Evolutionary conservation across 495 filamentous ascomycete species (phyloP), one percentile per base, ranked within the genome.

Genomic region (Talaromyces adpressus): DNA sequence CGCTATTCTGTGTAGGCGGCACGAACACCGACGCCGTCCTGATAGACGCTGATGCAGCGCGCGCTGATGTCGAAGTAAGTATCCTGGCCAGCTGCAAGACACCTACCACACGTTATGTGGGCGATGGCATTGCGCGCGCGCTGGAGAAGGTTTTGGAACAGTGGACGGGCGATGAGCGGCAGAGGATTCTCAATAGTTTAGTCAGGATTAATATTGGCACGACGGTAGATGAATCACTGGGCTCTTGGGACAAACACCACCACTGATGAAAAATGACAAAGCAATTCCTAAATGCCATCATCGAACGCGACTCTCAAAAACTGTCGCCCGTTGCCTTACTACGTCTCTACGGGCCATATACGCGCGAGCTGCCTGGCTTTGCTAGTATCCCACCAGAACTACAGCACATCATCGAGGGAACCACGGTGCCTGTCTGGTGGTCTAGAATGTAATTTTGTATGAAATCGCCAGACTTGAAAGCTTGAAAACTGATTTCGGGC

Each of bases 1-100:
- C 6, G 6, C 29, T 30, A 30, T 30, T 30, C 29, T 30, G 29
- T 30, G 29, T 30, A 53, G 49, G 49, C 18, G 83, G 85, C 25
- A 87, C 85, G 41, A 88, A 87, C 64, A 87, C 84, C 0, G 85
- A 87, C 63, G 83, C 80, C 29, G 84, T 86, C 6, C 70, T 85
- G 41, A 73, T 87, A 45, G 65, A 65, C 14, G 74, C 85, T 51
- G 77, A 86, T 62, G 79, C 77, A 9, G 76, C 68, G 32, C 54
- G 7, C 27, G 9, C 25, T 11, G 27, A 18, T 23, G 5, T 22
- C 6, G 20, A 22, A 16, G 9, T 6, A 3, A 72, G 66, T 57
- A 79, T 86, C 23, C 61, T 84, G 27, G 79, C 81, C 5, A 81
- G 79, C 69, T 73, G 80, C 68, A 87, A 87, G 70, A 75, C 82